phyloP scores from a whole-genome alignment of 805 yeast genomes.

The Yarrowia hollandica region DNA sequence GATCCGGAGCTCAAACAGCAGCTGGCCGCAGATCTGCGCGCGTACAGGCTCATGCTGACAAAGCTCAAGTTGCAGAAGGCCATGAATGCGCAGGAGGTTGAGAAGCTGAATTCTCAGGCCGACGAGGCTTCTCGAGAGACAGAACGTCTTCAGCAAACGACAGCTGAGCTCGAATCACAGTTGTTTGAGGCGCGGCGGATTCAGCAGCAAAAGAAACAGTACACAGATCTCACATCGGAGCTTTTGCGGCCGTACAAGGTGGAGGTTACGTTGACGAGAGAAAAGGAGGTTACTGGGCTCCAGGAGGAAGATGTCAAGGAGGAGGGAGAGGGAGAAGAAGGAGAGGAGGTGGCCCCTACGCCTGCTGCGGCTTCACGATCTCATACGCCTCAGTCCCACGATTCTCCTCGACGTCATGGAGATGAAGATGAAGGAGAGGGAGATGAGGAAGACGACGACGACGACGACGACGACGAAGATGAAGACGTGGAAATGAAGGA shows the following conservation, averaged over 20 bases:
- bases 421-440: conserved; percentile 14
- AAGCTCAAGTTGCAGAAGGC: conserved; percentile 6
- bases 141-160: neutral
- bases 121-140: conserved; percentile 1
- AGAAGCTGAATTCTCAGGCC: neutral
- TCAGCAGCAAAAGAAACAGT: conserved; percentile 19
- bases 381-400: neutral
- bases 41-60: conserved; percentile 20
- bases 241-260: conserved; percentile 16
- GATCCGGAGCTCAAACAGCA: conserved; percentile 8
- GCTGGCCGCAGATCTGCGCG: conserved; percentile 11
- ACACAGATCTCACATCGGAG: conserved; percentile 8
- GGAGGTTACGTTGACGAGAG: conserved; percentile 23
- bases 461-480: conserved; percentile 27
- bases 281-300: neutral
- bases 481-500: conserved; percentile 31
- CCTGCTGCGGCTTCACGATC: neutral
- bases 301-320: neutral
- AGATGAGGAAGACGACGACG: conserved; percentile 23
- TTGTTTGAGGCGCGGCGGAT: neutral
- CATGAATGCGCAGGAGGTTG: conserved; percentile 12
- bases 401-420: conserved; percentile 18
- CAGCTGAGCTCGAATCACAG: conserved; percentile 5
- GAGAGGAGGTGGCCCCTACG: neutral
- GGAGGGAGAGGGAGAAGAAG: neutral